phyloP scores from a whole-genome alignment of 148 eudicot species.

The Cornus suecica region DNA sequence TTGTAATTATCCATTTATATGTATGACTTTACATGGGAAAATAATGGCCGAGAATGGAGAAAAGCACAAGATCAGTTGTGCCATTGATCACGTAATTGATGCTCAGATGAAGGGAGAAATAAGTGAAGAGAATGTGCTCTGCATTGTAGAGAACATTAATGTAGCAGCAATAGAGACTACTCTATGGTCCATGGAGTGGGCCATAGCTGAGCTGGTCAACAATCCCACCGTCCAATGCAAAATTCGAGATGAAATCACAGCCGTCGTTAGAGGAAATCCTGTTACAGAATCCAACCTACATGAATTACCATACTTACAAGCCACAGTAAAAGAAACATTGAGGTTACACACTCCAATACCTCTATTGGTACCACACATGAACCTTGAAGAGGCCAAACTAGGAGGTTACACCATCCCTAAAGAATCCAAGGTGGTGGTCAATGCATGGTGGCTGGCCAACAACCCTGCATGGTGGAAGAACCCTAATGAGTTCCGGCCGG shows the following conservation, averaged over 20 bases:
- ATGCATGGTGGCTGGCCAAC: conserved; percentile 80
- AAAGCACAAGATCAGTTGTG: conserved; percentile 48
- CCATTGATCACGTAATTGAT: conserved; percentile 71
- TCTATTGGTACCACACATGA: conserved; percentile 68
- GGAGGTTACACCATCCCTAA: conserved; percentile 57
- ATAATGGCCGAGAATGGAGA: conserved; percentile 33
- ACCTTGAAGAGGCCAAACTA: conserved; percentile 62
- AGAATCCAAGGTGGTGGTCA: conserved; percentile 63
- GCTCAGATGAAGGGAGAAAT: conserved; percentile 66
- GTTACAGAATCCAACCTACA: conserved; percentile 48
- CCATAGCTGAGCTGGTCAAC: conserved; percentile 69
- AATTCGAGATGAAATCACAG: conserved; percentile 43
- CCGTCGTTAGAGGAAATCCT: conserved; percentile 30
- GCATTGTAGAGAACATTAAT: conserved; percentile 80
- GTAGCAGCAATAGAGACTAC: conserved; percentile 83
- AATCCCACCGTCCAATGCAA: conserved; percentile 57
- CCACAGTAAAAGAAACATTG: conserved; percentile 57
- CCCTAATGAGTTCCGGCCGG: conserved; percentile 58
- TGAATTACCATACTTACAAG: conserved; percentile 58
- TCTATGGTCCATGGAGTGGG: conserved; percentile 80
- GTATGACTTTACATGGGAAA: conserved; percentile 18
- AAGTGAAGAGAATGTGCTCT: conserved; percentile 61
- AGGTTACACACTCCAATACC: conserved; percentile 63
- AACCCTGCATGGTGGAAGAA: conserved; percentile 63
- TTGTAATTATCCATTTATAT: background rate